Evolutionary conservation across 306 rosid genomes (phyloP), one percentile per base, ranked within the genome.

Genomic region (Castanea crenata): DNA sequence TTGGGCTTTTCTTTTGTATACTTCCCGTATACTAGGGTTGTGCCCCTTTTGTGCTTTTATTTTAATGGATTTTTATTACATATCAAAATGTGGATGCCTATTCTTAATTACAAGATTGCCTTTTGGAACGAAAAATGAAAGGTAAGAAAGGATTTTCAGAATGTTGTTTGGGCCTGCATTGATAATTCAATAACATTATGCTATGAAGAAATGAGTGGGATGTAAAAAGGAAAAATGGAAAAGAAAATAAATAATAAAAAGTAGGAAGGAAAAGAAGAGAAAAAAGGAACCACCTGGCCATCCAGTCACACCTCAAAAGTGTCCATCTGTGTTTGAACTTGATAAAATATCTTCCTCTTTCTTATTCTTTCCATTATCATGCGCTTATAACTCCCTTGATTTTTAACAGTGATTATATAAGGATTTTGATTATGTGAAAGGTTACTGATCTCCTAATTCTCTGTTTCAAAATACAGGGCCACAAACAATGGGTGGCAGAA

Each of bases 401-500:
- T 21, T 55, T 74, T n/a, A 25, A 44, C 9, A 4, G 14, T 41
- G 32, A 44, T 46, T 14, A 11, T 25, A 65, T 23, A 25, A 51
- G 19, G 57, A 71, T 13, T 44, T 71, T 71, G 1, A 49, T 49
- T 67, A 0, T 21, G 27, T 67, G 25, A 67, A 34, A 9, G 27
- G 71, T 20, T 59, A 23, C 15, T 59, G 0, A 7, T 19, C 12
- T 46, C 32, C 12, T n/a, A 20, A 52, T 72, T 16, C 27, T 49
- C 34, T 74, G 41, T 41, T 32, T 34, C n/a, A 27, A 4, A 4
- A 49, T 56, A 31, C 68, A 90, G 98, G 98, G 98, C 55, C 97
- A 92, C 74, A 89, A 90, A 80, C 89, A 94, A 83, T 94, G 98
- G 97, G 79, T 89, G 63, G 89, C 96, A 52, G 98, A 94, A 83